phyloP scores from a whole-genome alignment of 129 eudicot genomes.

The Deinandra increscens region DNA sequence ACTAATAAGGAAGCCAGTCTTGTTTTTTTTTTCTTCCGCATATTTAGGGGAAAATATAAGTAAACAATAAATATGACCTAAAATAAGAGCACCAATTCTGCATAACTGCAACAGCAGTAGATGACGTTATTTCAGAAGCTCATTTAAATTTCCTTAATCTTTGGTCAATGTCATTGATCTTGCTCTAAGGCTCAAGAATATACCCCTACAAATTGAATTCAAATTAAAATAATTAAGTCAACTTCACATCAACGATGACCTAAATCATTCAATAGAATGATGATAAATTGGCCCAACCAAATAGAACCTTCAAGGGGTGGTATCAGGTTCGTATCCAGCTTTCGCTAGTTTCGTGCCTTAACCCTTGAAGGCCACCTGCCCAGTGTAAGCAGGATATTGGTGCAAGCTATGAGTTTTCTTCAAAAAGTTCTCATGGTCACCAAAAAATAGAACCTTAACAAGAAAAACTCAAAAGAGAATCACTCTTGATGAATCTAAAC shows the following conservation, averaged over 20 bases:
- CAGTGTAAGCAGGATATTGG: too few relatives aligned
- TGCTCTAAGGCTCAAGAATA: conserved; percentile 81
- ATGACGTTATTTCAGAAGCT: conserved; percentile 25
- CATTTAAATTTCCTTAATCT: conserved; percentile 34
- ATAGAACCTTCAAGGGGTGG: too few relatives aligned
- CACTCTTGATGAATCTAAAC: not conserved
- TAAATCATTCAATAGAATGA: too few relatives aligned
- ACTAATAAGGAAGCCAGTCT: not conserved
- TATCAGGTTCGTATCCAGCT: too few relatives aligned
- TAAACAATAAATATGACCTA: conserved; percentile 5
- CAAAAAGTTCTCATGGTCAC: too few relatives aligned
- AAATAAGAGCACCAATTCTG: conserved; percentile 14
- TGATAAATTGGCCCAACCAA: too few relatives aligned
- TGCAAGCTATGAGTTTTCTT: too few relatives aligned
- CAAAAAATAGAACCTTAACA: too few relatives aligned
- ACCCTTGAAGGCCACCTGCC: too few relatives aligned
- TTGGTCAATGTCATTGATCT: conserved; percentile 54
- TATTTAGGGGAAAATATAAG: not conserved
- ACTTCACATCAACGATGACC: not conserved
- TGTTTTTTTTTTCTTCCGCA: not conserved
- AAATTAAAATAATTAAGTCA: not conserved
- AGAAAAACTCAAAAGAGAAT: too few relatives aligned
- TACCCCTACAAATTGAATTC: conserved; percentile 54
- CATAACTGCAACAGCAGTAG: conserved; percentile 14
- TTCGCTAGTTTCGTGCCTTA: too few relatives aligned